Evolutionary conservation across 352 stramenopile species (phyloP), one percentile per base, ranked within the genome.

Genomic region (Aphanomyces cochlioides): DNA sequence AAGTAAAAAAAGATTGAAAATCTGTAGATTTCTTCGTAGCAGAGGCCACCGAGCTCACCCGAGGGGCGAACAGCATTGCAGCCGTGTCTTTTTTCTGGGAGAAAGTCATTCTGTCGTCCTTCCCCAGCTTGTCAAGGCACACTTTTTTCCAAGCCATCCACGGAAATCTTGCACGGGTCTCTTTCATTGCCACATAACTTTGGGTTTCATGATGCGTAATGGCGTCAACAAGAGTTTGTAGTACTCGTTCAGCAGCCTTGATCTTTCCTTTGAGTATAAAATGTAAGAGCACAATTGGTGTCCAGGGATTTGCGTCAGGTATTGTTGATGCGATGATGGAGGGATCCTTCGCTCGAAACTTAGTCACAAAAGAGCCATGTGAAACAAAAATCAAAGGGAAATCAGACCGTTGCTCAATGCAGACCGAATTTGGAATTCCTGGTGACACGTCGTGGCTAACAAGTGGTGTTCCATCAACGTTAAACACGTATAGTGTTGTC

Each of bases 161-260:
- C 6, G 85, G 80, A 15, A 59, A 77, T 57, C 56, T 74, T 36
- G 92, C 58, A n/a, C 75, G 66, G 13, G 77, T 73, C 43, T 85
- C 77, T 15, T 91, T 65, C 88, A 94, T 94, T 54, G 79, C 80
- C 34, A 94, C 38, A 71, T 92, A 95, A 47, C 84, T 92, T 12
- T 73, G 78, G 75, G 92, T 84, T 67, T 94, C 81, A 53, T 94
- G 82, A 45, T 83, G 77, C 17, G 79, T n/a, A 48, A 95, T 81
- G 39, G 77, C 79, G 3, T 70, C 53, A 53, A 84, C 79, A 47
- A 93, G 76, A 45, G 92, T 74, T 36, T 85, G 74, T 7, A 93
- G 67, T 19, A 88, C 53, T 19, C 66, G 76, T 53, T 90, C 74
- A 3, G 92, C 69, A n/a, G 75, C 88, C 17, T 74, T 54, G 39